A percentile compares a stretch with the other conserved stretches of the same genome.
Conservation (phyloP, 495 filamentous ascomycete species). For the Xylaria castorea region DNA sequence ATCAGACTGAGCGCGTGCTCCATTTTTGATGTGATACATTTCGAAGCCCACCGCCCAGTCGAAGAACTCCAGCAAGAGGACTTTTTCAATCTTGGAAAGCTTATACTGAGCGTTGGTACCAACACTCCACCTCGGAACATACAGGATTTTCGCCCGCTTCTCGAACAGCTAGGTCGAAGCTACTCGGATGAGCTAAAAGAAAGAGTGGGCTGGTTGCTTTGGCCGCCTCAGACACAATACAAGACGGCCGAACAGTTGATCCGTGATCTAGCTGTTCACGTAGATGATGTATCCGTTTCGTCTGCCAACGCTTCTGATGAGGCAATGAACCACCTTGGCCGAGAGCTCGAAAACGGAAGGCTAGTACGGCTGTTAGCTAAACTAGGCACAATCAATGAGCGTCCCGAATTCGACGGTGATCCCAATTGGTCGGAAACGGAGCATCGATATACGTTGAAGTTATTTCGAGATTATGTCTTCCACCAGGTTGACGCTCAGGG, state of each 20-base stretch:
- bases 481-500: slow-evolving; percentile 88
- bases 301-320: slow-evolving; percentile 64
- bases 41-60: slow-evolving; percentile 68
- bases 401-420: slow-evolving; percentile 80
- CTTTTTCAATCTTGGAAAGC: slow-evolving; percentile 81
- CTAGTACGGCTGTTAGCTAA: slow-evolving; percentile 83
- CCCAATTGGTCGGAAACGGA: slow-evolving; percentile 85
- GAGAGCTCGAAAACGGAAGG: slow-evolving; percentile 91
- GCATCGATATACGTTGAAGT: slow-evolving; percentile 86
- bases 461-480: slow-evolving; percentile 97
- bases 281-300: slow-evolving; percentile 75
- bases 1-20: slow-evolving; percentile 89
- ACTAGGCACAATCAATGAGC: slow-evolving; percentile 83
- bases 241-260: slow-evolving; percentile 82
- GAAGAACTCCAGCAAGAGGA: slow-evolving; percentile 86
- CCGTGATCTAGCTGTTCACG: slow-evolving; percentile 73
- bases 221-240: slow-evolving; percentile 55
- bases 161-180: slow-evolving; percentile 73
- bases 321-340: slow-evolving; percentile 60
- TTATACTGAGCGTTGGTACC: slow-evolving; percentile 79
- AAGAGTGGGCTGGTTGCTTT: slow-evolving; percentile 77
- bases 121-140: slow-evolving; percentile 61
- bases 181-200: slow-evolving; percentile 79
- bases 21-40: slow-evolving; percentile 85
- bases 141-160: slow-evolving; percentile 62